phyloP scores from a whole-genome alignment of 2,329 filamentous ascomycete genomes.

The Aspergillus caelatus region DNA sequence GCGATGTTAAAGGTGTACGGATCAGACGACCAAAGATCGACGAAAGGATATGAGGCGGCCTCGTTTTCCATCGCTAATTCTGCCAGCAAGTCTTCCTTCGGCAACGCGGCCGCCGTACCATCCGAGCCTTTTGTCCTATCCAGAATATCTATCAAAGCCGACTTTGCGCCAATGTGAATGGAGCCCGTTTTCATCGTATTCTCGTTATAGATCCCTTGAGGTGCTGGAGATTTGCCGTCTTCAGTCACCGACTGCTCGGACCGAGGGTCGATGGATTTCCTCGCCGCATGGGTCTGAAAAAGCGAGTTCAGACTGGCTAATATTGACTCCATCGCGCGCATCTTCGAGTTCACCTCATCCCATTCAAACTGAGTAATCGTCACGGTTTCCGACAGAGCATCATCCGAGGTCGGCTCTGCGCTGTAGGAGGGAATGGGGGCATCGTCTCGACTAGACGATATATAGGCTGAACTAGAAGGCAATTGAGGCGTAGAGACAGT shows the following conservation, averaged over 20 bases:
- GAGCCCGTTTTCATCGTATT: constrained; percentile 51
- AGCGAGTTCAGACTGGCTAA: constrained; percentile 34
- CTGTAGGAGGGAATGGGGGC: constrained; percentile 16
- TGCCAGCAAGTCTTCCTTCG: constrained; percentile 61
- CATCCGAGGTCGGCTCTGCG: constrained; percentile 21
- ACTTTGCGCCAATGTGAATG: constrained; percentile 60
- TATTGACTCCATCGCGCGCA: constrained; percentile 39
- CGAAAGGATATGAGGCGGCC: constrained; percentile 63
- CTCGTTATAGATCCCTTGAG: constrained; percentile 33
- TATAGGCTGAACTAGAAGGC: constrained; percentile 13
- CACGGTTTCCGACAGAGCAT: constrained; percentile 30
- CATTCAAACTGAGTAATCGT: constrained; percentile 37
- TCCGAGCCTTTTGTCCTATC: constrained; percentile 47
- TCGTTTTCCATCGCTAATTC: constrained; percentile 64
- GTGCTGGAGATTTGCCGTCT: constrained; percentile 22
- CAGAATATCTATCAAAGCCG: constrained; percentile 60
- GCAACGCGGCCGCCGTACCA: constrained; percentile 51
- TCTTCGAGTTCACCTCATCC: constrained; percentile 40
- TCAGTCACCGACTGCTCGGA: constrained; percentile 8
- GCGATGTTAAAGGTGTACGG: constrained; percentile 57
- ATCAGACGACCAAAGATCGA: constrained; percentile 65
- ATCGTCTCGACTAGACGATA: constrained; percentile 21
- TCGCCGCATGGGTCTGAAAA: constrained; percentile 31
- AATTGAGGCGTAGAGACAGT: constrained; percentile 20
- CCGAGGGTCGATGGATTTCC: constrained; percentile 19